A percentile compares a stretch with the other conserved stretches of the same genome.
Evolutionary conservation across 345 rosid genomes (phyloP).

Genomic region (Eucalyptus marginata): DNA sequence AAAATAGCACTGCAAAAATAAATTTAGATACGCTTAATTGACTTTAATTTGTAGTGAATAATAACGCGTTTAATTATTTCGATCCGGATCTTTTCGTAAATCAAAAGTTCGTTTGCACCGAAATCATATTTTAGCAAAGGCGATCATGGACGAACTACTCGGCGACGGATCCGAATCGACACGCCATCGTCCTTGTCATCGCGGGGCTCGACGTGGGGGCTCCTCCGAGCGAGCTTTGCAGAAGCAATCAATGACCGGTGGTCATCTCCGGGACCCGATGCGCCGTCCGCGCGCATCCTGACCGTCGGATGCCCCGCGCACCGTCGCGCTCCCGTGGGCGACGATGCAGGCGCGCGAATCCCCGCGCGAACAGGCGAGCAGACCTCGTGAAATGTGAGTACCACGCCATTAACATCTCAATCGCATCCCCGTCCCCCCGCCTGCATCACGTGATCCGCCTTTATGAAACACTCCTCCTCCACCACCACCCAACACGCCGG

Average conservation of each 20-base stretch:
- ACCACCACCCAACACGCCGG: not conserved
- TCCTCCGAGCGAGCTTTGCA: not conserved
- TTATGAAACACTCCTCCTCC: not conserved
- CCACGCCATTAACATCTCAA: not conserved
- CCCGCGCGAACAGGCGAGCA: not conserved
- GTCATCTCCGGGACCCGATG: not conserved
- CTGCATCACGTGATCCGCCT: not conserved
- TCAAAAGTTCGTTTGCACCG: not conserved
- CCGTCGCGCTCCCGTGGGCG: not conserved
- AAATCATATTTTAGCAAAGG: not conserved
- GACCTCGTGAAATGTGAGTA: not conserved
- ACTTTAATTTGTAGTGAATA: no score
- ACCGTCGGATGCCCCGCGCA: not conserved
- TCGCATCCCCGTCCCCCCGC: not conserved
- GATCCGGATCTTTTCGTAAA: not conserved
- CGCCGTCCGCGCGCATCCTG: not conserved
- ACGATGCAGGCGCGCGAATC: not conserved
- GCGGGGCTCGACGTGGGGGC: not conserved
- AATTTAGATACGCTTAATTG: not conserved
- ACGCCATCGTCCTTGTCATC: not conserved
- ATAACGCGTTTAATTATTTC: no score
- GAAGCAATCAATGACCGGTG: not conserved
- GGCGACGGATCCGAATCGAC: not conserved
- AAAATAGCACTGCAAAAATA: no score
- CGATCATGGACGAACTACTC: not conserved